Conservation (phyloP, 192 early-diverging fungal species). For the Coemansia sp. region DNA sequence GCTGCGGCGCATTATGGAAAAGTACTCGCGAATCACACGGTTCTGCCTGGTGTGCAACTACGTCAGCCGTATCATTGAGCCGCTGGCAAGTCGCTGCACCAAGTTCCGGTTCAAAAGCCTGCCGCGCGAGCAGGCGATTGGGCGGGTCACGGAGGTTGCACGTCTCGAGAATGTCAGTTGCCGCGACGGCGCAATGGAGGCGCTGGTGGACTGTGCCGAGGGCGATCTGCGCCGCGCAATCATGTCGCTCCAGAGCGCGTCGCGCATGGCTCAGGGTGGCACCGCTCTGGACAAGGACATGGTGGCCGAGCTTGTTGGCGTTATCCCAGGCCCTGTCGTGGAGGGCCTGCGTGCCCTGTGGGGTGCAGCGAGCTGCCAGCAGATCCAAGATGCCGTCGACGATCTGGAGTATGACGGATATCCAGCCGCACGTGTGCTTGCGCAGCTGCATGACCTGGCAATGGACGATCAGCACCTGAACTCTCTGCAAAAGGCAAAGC, state of each 20-base stretch:
- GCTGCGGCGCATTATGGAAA: conserved; percentile 91
- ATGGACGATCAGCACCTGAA: conserved; percentile 62
- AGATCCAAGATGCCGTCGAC: conserved; percentile 58
- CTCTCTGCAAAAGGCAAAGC: conserved; percentile 71
- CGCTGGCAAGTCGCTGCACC: conserved; percentile 88
- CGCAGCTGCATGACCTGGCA: conserved; percentile 71
- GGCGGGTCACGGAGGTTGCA: conserved; percentile 68
- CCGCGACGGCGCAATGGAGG: conserved; percentile 52
- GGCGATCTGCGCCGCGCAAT: conserved; percentile 93
- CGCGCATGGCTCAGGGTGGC: conserved; percentile 57
- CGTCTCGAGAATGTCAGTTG: conserved; percentile 62
- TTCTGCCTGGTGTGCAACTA: conserved; percentile 82
- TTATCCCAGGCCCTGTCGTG: conserved; percentile 65
- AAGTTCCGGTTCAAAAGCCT: conserved; percentile 94
- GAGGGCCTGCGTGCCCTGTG: conserved; percentile 61
- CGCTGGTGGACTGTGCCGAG: conserved; percentile 71
- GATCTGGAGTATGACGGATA: conserved; percentile 69
- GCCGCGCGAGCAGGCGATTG: conserved; percentile 59
- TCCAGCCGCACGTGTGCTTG: conserved; percentile 70
- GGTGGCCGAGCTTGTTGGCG: conserved; percentile 79
- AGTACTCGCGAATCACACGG: conserved; percentile 85
- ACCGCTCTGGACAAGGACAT: conserved; percentile 54
- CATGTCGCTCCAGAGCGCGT: conserved; percentile 87
- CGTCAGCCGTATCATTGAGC: conserved; percentile 82
- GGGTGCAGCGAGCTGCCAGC: conserved; percentile 47